Base-by-base conservation (phyloP, 202 grass and related monocot species). In the Panicum hallii region DNA sequence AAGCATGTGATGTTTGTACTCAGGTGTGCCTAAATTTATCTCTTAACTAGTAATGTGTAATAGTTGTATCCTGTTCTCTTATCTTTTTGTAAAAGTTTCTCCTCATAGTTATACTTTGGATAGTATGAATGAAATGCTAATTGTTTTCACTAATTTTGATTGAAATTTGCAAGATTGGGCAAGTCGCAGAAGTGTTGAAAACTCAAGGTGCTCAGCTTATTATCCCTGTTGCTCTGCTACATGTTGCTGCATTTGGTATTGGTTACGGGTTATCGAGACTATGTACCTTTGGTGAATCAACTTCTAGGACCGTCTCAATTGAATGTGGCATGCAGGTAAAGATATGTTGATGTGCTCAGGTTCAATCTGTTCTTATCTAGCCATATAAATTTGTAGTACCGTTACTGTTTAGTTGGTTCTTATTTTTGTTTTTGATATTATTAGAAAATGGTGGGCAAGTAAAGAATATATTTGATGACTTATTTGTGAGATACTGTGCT, bases 321-420 rank as follows among this genome's bases (percentile, higher is more conserved):
- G 97, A 99, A 85, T 99, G 97, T 60, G 93, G 97, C 19, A 99
- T 99, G 93, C 97, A 96, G 97, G 97, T 99, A 90, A 79, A 60
- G 32, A 79, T 6, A 84, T 74, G 67, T 50, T 56, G 6, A 75
- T 12, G 42, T 80, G 28, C 62, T 36, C 41, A 55, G 11, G 23
- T 84, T 84, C 67, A 46, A 13, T 67, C 5, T 87, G 16, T 80
- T 83, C 34, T 62, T 79, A 28, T 41, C 19, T 79, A 83, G 36
- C 63, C 54, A 40, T 71, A 82, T 32, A 46, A 38, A 71, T 6
- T 30, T 74, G 40, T 79, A 50, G 6, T 45, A 34, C 34, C 13
- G 2, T 79, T 69, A 44, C 42, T 58, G 60, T 75, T 50, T 79
- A 62, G 14, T 60, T 78, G n/a, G 9, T 58, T 84, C 56, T 66